Evolutionary conservation across 495 filamentous ascomycete species (phyloP), one percentile per base, ranked within the genome.

Genomic region (Aspergillus nidulans): DNA sequence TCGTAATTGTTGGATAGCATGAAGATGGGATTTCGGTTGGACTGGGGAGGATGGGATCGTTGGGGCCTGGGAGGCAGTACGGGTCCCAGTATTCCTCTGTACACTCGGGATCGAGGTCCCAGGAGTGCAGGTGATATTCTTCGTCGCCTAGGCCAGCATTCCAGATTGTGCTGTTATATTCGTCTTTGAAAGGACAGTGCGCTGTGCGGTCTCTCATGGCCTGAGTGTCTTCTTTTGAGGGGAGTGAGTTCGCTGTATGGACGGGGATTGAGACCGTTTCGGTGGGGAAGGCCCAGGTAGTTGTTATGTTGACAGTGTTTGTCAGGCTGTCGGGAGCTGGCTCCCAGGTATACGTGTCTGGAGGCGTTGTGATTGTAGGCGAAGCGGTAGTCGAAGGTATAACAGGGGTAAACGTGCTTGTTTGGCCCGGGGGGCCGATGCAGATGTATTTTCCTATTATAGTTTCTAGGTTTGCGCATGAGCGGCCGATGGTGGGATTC

Each of bases 1-100:
- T 60, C 23, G 52, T 59, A 4, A 49, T 52, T 3, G 48, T 51
- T 6, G 48, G 45, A 20, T n/a, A 18, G 45, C 45, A 48, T 20
- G 45, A 48, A 16, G 45, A 48, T 12, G 45, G 45, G 45, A 48
- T 48, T 18, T 48, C 45, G 3, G 45, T 48, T 10, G 45, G 45
- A 18, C 45, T 48, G 25, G 45, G 45, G 24, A 48, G 45, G 45
- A 48, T 48, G 12, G 45, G 45, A 20, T 28, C 45, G 15, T 48
- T 26, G 24, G 45, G 15, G 23, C 8, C 24, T 15, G 45, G 45
- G 23, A 32, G 34, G 21, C 45, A 48, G 45, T 48, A 48, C 1
- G 45, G 45, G n/a, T 28, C 23, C 45, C 45, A 48, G 25, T 48
- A 32, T 16, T 48, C 45, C 13, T 48, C 45, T n/a, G 45, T 48